Evolutionary conservation across 495 filamentous ascomycete genomes (phyloP).

Genomic region (Cairneyella variabilis): DNA sequence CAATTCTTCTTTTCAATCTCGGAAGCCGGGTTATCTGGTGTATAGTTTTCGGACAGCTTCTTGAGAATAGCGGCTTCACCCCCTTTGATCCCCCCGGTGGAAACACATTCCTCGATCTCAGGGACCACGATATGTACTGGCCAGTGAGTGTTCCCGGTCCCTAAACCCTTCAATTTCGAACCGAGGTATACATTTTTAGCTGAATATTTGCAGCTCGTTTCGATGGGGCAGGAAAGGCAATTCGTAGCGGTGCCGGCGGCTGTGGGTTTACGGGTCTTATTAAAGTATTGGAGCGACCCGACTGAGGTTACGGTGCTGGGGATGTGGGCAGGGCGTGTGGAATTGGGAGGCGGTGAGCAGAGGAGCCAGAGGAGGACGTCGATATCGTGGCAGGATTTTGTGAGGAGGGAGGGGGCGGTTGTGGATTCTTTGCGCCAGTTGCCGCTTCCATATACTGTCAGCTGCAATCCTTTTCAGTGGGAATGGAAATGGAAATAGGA

Average conservation of each 20-base stretch:
- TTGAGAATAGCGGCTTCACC: constrained; percentile 43
- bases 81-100: constrained; percentile 29
- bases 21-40: constrained; percentile 38
- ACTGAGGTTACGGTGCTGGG: constrained; percentile 68
- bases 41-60: constrained; percentile 67
- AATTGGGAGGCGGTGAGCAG: constrained; percentile 53
- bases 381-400: constrained; percentile 93
- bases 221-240: constrained; percentile 75
- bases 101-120: constrained; percentile 75
- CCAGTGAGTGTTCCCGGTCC: constrained; percentile 63
- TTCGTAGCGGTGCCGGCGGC: constrained; percentile 77
- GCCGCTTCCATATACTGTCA: constrained; percentile 47
- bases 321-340: constrained; percentile 55
- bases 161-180: constrained; percentile 35
- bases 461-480: background rate
- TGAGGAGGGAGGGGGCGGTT: constrained; percentile 74
- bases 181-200: constrained; percentile 78
- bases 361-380: constrained; percentile 89
- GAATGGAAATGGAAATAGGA: too few species aligned
- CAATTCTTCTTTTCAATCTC: constrained; percentile 63
- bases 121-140: constrained; percentile 84
- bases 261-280: constrained; percentile 64
- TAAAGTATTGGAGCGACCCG: constrained; percentile 73
- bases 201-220: constrained; percentile 73
- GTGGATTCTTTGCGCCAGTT: constrained; percentile 84